Conservation (phyloP, 306 rosid species). For the Lagenaria siceraria region DNA sequence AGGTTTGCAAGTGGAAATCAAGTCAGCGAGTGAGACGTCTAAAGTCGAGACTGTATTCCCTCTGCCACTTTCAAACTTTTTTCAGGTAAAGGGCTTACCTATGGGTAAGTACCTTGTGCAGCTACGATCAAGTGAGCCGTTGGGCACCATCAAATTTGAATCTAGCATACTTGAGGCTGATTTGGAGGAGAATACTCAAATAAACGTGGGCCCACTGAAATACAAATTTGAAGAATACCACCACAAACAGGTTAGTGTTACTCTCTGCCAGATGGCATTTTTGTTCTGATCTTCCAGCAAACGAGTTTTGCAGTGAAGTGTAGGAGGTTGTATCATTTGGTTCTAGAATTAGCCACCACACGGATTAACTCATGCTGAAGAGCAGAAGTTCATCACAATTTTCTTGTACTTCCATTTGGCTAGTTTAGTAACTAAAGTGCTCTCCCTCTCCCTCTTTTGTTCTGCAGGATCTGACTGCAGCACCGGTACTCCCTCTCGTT, state of each 20-base stretch:
- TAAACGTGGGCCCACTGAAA: constrained; percentile 80
- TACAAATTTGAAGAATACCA: constrained; percentile 45
- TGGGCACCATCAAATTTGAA: constrained; percentile 60
- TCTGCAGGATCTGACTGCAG: constrained; percentile 79
- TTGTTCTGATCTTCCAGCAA: not conserved
- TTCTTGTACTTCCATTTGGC: not conserved
- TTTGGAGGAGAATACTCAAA: constrained; percentile 56
- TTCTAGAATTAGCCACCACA: not conserved
- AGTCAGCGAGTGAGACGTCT: constrained; percentile 52
- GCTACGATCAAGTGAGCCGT: constrained; percentile 55
- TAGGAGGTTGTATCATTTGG: not conserved
- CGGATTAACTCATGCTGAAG: not conserved
- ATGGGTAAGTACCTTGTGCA: constrained; percentile 77
- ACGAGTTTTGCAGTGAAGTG: not conserved
- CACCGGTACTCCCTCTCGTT: constrained; percentile 84
- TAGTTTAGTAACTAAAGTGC: not conserved
- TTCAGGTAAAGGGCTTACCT: constrained; percentile 81
- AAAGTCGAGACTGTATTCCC: constrained; percentile 65
- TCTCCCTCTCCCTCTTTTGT: not conserved
- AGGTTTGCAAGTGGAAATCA: constrained; percentile 73
- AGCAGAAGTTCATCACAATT: not conserved
- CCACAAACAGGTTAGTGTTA: constrained; percentile 64
- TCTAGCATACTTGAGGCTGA: constrained; percentile 78
- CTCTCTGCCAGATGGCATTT: not conserved
- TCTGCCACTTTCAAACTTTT: constrained; percentile 81